Percentiles rank a stretch among this genome's conserved stretches.
These are phyloP conservation scores for Haberlea rhodopensis DNA, from an alignment of 257 asterid genomes.

Conservation along the genomic window DNA sequence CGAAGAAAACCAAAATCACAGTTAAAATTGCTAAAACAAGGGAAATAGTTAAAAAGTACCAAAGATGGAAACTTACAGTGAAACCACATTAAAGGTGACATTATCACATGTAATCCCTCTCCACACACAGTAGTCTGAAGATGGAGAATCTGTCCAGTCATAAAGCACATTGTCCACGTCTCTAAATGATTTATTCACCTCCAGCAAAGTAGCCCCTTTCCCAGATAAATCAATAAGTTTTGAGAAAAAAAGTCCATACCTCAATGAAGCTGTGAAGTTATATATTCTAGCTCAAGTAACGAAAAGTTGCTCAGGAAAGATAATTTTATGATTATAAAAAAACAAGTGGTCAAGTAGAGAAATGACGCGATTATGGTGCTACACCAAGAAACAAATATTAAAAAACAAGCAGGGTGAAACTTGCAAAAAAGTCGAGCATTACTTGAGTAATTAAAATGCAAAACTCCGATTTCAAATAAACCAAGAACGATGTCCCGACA, in stretches of 20 bases:
- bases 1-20: neutral
- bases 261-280: neutral
- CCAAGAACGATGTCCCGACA: constrained; percentile 23
- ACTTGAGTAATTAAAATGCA: constrained; percentile 37
- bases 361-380: constrained; percentile 37
- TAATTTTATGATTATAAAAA: constrained; percentile 3
- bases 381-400: constrained; percentile 27
- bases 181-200: constrained; percentile 79
- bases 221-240: neutral
- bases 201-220: constrained; percentile 73
- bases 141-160: constrained; percentile 90
- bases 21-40: neutral
- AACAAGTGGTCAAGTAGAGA: constrained; percentile 24
- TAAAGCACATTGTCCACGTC: constrained; percentile 91
- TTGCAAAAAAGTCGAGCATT: constrained; percentile 32
- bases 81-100: constrained; percentile 77
- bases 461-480: constrained; percentile 19
- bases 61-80: constrained; percentile 55
- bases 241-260: neutral
- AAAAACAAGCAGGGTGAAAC: constrained; percentile 29
- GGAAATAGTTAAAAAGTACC: neutral
- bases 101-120: constrained; percentile 89
- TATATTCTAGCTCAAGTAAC: neutral
- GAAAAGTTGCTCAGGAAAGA: constrained; percentile 18
- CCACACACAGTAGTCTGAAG: constrained; percentile 91